Evolutionary conservation across 352 stramenopile species (phyloP).

Genomic region (Pythium brassicae): DNA sequence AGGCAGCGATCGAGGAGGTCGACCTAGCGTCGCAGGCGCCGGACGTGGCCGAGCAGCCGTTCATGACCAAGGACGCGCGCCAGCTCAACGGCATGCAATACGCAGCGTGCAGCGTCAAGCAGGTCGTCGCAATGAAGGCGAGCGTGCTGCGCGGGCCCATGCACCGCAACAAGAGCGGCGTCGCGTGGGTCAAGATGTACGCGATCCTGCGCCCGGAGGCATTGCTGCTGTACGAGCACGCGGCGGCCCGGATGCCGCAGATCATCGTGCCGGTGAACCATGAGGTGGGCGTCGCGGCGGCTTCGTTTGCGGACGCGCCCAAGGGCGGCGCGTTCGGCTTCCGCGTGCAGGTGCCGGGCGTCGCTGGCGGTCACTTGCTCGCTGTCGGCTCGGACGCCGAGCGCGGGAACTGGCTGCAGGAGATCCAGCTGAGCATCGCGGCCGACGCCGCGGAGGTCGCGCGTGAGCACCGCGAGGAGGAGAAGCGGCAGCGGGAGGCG

Average conservation of each 20-base stretch:
- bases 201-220: slow-evolving; percentile 63
- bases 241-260: slow-evolving; percentile 47
- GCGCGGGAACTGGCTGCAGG: slow-evolving; percentile 72
- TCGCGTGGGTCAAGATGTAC: slow-evolving; percentile 68
- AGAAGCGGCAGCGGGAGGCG: slow-evolving; percentile 45
- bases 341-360: slow-evolving; percentile 52
- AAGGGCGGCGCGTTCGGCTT: slow-evolving; percentile 49
- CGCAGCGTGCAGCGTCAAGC: slow-evolving; percentile 55
- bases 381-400: slow-evolving; percentile 57
- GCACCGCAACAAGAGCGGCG: slow-evolving; percentile 65
- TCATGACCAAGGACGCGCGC: slow-evolving; percentile 48
- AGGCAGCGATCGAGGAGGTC: slow-evolving; percentile 71
- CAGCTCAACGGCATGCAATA: slow-evolving; percentile 83
- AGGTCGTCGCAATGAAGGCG: slow-evolving; percentile 63
- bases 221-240: slow-evolving; percentile 65
- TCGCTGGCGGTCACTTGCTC: slow-evolving; percentile 57
- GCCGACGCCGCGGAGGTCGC: slow-evolving; percentile 28
- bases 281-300: slow-evolving; percentile 36
- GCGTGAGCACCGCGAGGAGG: slow-evolving; percentile 47
- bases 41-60: slow-evolving; percentile 34
- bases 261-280: slow-evolving; percentile 78
- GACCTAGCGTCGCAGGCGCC: slow-evolving; percentile 38
- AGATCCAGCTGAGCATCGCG: slow-evolving; percentile 69
- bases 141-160: slow-evolving; percentile 65
- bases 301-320: slow-evolving; percentile 44